Conservation (phyloP, 1,139 yeast species). For the Geotrichum siamense region DNA sequence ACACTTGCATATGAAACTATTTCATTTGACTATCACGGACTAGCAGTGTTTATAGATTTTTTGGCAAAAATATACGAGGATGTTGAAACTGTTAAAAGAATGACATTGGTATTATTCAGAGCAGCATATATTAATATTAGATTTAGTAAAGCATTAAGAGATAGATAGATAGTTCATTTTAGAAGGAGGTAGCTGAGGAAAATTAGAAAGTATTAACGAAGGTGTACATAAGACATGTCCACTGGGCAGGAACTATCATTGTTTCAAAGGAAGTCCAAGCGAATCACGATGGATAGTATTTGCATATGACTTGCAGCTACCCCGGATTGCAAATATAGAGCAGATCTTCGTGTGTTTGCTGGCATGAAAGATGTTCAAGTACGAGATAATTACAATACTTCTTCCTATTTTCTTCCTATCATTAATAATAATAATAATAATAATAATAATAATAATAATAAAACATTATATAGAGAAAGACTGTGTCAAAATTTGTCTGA, state of each 20-base stretch:
- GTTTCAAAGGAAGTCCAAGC: slow-evolving; percentile 63
- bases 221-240: slow-evolving; percentile 69
- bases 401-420: slow-evolving; percentile 61
- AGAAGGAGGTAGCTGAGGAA: slow-evolving; percentile 85
- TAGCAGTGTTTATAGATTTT: slow-evolving; percentile 64
- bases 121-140: slow-evolving; percentile 80
- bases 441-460: too few species aligned
- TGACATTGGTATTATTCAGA: slow-evolving; percentile 68
- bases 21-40: slow-evolving; percentile 69
- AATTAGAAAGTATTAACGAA: slow-evolving; percentile 75
- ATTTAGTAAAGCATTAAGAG: slow-evolving; percentile 70
- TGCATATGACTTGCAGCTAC: slow-evolving; percentile 68
- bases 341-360: slow-evolving; percentile 22
- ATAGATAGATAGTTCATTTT: slow-evolving; percentile 71
- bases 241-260: slow-evolving; percentile 75
- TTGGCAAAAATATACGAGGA: slow-evolving; percentile 62
- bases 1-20: slow-evolving; percentile 66
- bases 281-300: slow-evolving; percentile 60
- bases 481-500: too few species aligned
- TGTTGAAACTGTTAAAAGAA: slow-evolving; percentile 62
- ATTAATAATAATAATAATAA: slow-evolving; percentile 73
- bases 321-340: slow-evolving; percentile 37
- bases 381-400: slow-evolving; percentile 60
- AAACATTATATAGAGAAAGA: too few species aligned
- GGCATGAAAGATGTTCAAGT: slow-evolving; percentile 30